phyloP scores from a whole-genome alignment of 257 asterid species.

The Solanum dulcamara region DNA sequence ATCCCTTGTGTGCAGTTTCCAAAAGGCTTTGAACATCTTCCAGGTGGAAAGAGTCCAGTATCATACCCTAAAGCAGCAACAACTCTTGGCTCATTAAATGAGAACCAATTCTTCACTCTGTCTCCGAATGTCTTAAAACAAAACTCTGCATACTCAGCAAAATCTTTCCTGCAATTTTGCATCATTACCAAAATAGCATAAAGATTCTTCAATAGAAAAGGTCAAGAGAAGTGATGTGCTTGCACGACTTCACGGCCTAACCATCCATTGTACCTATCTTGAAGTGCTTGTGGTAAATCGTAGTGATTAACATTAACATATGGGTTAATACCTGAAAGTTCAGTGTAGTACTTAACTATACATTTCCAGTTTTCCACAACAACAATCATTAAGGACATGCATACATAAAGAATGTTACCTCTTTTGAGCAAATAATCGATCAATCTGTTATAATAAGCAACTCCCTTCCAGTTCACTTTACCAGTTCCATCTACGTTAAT shows the following conservation, averaged over 20 bases:
- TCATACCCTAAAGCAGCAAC: conserved; percentile 91
- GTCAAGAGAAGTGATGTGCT: conserved; percentile 2
- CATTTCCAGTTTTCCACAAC: neutral
- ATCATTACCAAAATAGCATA: neutral
- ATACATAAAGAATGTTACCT: conserved; percentile 24
- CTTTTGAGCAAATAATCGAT: conserved; percentile 70
- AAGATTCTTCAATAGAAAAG: neutral
- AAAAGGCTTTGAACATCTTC: conserved; percentile 74
- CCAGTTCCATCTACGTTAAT: conserved; percentile 68
- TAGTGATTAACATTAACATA: conserved; percentile 84
- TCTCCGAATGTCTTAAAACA: conserved; percentile 91
- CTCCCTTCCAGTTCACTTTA: conserved; percentile 69
- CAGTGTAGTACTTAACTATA: neutral
- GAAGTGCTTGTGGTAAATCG: conserved; percentile 91
- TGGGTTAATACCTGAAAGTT: conserved; percentile 60
- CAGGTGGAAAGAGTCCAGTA: conserved; percentile 72
- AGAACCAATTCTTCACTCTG: conserved; percentile 84
- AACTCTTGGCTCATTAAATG: conserved; percentile 86
- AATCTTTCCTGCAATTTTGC: conserved; percentile 57
- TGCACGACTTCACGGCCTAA: conserved; percentile 70
- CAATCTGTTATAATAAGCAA: conserved; percentile 70
- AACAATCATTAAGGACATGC: neutral
- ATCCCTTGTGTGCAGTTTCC: conserved; percentile 74
- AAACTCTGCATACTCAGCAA: conserved; percentile 82
- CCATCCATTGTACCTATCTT: conserved; percentile 82